Conservation (phyloP, 1,284 basidiomycete genomes). For the Tilletia walkeri region DNA sequence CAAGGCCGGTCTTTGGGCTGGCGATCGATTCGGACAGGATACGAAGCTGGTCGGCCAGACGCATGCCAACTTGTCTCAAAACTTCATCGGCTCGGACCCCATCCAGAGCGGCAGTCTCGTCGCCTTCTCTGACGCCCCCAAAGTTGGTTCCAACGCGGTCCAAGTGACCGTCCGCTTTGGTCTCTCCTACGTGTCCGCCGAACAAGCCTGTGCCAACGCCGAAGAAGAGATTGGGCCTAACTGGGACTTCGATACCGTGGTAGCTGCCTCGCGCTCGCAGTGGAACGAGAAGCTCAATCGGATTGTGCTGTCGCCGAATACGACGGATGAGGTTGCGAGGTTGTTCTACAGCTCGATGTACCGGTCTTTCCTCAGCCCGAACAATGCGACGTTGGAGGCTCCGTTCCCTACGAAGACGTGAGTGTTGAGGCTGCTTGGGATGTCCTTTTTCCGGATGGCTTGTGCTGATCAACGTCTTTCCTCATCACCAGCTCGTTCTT, state of each 20-base stretch:
- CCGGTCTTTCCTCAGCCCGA: slow-evolving; percentile 46
- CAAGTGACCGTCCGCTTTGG: slow-evolving; percentile 37
- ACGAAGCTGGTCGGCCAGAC: slow-evolving; percentile 31
- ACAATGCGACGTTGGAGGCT: slow-evolving; percentile 41
- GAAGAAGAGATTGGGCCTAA: slow-evolving; percentile 35
- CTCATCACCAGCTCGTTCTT: slow-evolving; percentile 34
- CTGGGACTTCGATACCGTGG: slow-evolving; percentile 36
- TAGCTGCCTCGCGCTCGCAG: slow-evolving; percentile 24
- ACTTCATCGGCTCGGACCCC: slow-evolving; percentile 27
- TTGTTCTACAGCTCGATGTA: slow-evolving; percentile 48
- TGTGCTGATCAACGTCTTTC: slow-evolving; percentile 20
- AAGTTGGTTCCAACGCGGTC: slow-evolving; percentile 4
- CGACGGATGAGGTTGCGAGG: slow-evolving; percentile 34
- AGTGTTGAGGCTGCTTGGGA: neutral
- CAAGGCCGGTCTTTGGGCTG: slow-evolving; percentile 39
- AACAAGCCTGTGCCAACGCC: slow-evolving; percentile 44
- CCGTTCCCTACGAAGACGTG: slow-evolving; percentile 16
- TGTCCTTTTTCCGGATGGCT: neutral
- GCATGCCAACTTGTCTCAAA: slow-evolving; percentile 28
- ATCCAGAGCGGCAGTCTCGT: slow-evolving; percentile 42
- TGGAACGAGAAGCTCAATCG: slow-evolving; percentile 48
- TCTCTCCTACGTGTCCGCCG: slow-evolving; percentile 37
- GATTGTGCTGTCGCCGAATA: slow-evolving; percentile 34
- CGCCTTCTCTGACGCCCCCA: slow-evolving; percentile 17
- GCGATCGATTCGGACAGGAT: slow-evolving; percentile 39